These are phyloP conservation scores for Sporothrix luriei DNA, from an alignment of 2,329 filamentous ascomycete genomes.

Conservation along the genomic window DNA sequence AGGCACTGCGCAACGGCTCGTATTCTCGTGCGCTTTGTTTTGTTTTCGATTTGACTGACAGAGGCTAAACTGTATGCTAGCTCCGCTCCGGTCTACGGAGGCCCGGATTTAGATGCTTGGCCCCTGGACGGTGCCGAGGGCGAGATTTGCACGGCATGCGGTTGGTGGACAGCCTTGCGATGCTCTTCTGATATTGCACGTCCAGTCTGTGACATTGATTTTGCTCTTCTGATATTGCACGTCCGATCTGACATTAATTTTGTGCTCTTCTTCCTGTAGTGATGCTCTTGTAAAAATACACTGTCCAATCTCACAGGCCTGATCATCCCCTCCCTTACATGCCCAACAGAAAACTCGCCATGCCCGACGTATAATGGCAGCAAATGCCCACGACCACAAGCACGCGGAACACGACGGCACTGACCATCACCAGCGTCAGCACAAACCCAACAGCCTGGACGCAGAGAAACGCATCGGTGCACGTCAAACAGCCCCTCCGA, in stretches of 20 bases:
- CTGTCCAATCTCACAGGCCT: not conserved
- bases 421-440: conserved; percentile 34
- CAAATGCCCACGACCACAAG: conserved; percentile 20
- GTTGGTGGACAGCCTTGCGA: conserved; percentile 10
- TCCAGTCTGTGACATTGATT: not conserved
- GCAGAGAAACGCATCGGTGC: conserved; percentile 39
- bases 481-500: conserved; percentile 37
- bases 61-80: not conserved
- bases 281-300: not conserved
- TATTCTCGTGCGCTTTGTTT: not conserved
- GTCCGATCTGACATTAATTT: not conserved
- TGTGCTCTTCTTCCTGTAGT: not conserved
- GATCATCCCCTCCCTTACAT: not conserved
- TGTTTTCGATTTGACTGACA: not conserved
- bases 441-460: conserved; percentile 41
- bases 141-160: not conserved
- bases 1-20: not conserved
- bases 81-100: conserved; percentile 17
- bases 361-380: not conserved
- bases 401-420: conserved; percentile 38
- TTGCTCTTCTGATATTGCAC: not conserved
- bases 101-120: not conserved
- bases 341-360: conserved; percentile 17
- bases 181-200: not conserved
- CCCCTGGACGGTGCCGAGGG: not conserved